Conservation (phyloP, 768 basidiomycete genomes). For the Mycena galericulata region DNA sequence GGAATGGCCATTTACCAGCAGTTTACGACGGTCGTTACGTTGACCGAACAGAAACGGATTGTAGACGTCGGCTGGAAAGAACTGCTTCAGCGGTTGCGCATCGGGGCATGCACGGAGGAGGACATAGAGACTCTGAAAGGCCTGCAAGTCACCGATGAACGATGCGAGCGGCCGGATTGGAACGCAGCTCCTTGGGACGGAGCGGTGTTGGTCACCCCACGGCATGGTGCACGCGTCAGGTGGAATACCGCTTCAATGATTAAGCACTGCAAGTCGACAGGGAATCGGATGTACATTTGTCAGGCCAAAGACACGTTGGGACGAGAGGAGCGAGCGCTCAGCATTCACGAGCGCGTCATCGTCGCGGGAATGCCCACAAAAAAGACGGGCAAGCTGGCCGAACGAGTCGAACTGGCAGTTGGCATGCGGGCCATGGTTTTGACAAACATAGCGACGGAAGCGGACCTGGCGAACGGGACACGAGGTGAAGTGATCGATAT, state of each 20-base stretch:
- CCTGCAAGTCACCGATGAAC: conserved; percentile 33
- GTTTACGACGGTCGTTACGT: conserved; percentile 47
- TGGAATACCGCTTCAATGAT: conserved; percentile 50
- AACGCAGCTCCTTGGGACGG: conserved; percentile 44
- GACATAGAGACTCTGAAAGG: conserved; percentile 44
- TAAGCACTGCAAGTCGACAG: conserved; percentile 37
- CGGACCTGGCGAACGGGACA: background rate
- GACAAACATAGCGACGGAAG: background rate
- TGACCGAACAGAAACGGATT: conserved; percentile 49
- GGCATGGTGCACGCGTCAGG: conserved; percentile 47
- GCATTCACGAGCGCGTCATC: too few species aligned
- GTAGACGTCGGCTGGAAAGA: conserved; percentile 46
- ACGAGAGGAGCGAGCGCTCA: too few species aligned
- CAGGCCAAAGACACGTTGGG: conserved; percentile 45
- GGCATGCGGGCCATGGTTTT: background rate
- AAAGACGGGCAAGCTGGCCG: background rate
- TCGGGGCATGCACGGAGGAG: conserved; percentile 42
- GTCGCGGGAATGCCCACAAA: background rate
- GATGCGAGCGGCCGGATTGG: conserved; percentile 39
- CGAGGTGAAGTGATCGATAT: background rate
- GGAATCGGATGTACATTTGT: conserved; percentile 40
- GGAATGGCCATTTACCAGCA: conserved; percentile 40
- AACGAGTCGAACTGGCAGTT: background rate
- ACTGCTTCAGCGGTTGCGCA: conserved; percentile 42
- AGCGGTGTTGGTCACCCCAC: conserved; percentile 50